These are phyloP conservation scores for Zalerion maritima DNA, from an alignment of 495 filamentous ascomycete genomes.

Conservation along the genomic window DNA sequence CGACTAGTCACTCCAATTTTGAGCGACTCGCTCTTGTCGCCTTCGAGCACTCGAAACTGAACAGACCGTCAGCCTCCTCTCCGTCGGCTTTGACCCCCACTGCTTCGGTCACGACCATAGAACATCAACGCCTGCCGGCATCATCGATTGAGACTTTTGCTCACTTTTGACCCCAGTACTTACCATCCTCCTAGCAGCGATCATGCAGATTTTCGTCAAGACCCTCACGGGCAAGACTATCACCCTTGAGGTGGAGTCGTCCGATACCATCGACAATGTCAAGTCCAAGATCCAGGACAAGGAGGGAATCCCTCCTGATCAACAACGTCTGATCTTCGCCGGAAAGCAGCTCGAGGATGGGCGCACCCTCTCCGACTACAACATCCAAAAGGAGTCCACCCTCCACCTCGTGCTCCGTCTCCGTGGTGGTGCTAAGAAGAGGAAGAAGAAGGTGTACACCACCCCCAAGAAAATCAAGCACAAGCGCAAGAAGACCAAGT, in stretches of 20 bases:
- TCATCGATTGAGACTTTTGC: too few relatives aligned
- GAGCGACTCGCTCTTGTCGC: constrained; percentile 4
- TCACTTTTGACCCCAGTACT: constrained; percentile 5
- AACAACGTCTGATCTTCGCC: constrained; percentile 99
- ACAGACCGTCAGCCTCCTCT: neutral
- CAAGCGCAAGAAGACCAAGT: constrained; percentile 99
- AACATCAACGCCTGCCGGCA: too few relatives aligned
- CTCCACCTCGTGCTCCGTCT: constrained; percentile 97
- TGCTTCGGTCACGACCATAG: too few relatives aligned
- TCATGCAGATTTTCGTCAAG: constrained; percentile 99
- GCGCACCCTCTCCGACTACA: constrained; percentile 98
- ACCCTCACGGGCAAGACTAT: constrained; percentile 99
- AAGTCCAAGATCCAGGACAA: constrained; percentile 93
- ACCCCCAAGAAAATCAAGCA: constrained; percentile 99
- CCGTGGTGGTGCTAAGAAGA: constrained; percentile 95
- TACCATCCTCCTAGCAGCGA: constrained; percentile 35
- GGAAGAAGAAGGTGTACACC: constrained; percentile 99
- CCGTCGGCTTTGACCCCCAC: neutral
- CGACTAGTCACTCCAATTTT: constrained; percentile 1
- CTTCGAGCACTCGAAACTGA: constrained; percentile 13
- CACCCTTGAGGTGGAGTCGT: constrained; percentile 99
- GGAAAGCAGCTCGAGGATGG: constrained; percentile 99
- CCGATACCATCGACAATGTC: constrained; percentile 99
- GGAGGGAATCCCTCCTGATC: constrained; percentile 99
- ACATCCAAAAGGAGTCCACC: constrained; percentile 99